Conservation (phyloP, 1,139 yeast species). For the Candida sojae region DNA sequence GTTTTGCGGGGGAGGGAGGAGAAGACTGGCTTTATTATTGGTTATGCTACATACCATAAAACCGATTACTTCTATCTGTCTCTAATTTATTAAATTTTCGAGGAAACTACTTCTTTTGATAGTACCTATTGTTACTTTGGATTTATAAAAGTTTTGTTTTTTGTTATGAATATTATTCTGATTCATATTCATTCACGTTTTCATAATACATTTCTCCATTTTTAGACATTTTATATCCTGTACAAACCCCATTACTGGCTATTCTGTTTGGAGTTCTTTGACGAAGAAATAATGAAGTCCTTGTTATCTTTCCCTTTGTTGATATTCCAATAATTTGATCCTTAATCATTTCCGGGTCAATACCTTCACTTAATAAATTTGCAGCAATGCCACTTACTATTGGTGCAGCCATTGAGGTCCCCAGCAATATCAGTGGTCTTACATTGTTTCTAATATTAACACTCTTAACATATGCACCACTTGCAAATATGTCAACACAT, state of each 20-base stretch:
- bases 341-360: slow-evolving; percentile 41
- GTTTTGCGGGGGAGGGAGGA: background rate
- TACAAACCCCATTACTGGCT: slow-evolving; percentile 30
- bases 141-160: background rate
- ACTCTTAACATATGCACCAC: slow-evolving; percentile 68
- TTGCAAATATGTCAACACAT: slow-evolving; percentile 81
- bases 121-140: background rate
- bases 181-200: background rate
- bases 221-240: slow-evolving; percentile 6
- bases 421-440: slow-evolving; percentile 54
- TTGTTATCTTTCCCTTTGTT: slow-evolving; percentile 35
- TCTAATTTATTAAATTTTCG: background rate
- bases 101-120: background rate
- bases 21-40: background rate
- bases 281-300: slow-evolving; percentile 27
- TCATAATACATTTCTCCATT: slow-evolving; percentile 1
- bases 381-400: slow-evolving; percentile 75
- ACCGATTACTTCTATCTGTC: background rate
- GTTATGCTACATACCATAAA: background rate
- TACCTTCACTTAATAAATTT: slow-evolving; percentile 59
- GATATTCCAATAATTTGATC: slow-evolving; percentile 37
- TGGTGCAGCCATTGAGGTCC: slow-evolving; percentile 91
- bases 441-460: slow-evolving; percentile 24
- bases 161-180: slow-evolving; percentile 1
- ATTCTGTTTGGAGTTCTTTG: slow-evolving; percentile 40